Evolutionary conservation across 345 rosid species (phyloP).

Genomic region (Psidium guajava): DNA sequence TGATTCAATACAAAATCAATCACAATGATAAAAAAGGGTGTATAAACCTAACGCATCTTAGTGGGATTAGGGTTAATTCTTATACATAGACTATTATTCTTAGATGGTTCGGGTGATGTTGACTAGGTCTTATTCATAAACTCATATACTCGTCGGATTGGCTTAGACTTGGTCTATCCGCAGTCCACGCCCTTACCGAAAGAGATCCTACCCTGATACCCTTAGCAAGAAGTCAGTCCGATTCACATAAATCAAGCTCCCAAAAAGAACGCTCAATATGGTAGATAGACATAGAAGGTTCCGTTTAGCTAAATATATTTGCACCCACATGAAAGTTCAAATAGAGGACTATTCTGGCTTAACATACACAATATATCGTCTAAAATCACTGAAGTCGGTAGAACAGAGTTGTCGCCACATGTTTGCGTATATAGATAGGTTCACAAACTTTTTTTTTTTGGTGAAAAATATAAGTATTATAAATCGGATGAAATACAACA

Average conservation of each 20-base stretch:
- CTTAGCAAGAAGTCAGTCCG: neutral
- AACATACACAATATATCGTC: neutral
- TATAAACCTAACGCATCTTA: neutral
- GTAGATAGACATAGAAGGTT: neutral
- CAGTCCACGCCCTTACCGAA: neutral
- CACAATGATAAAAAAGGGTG: neutral
- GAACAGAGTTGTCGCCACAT: neutral
- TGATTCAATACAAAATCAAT: neutral
- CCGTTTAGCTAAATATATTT: neutral
- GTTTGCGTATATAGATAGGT: neutral
- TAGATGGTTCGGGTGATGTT: neutral
- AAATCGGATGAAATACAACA: too few species aligned
- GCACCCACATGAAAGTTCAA: neutral
- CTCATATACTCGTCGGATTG: neutral
- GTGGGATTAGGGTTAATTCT: neutral
- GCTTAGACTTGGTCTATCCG: neutral
- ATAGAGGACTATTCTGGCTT: neutral
- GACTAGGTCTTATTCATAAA: neutral
- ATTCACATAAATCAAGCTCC: neutral
- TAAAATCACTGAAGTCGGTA: neutral
- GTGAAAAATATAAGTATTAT: too few species aligned
- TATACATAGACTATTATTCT: neutral
- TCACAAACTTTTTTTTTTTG: neutral
- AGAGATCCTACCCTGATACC: neutral
- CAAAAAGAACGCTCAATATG: neutral